Evolutionary conservation across 2,329 filamentous ascomycete genomes (phyloP).

Genomic region (Penicillium sp.): DNA sequence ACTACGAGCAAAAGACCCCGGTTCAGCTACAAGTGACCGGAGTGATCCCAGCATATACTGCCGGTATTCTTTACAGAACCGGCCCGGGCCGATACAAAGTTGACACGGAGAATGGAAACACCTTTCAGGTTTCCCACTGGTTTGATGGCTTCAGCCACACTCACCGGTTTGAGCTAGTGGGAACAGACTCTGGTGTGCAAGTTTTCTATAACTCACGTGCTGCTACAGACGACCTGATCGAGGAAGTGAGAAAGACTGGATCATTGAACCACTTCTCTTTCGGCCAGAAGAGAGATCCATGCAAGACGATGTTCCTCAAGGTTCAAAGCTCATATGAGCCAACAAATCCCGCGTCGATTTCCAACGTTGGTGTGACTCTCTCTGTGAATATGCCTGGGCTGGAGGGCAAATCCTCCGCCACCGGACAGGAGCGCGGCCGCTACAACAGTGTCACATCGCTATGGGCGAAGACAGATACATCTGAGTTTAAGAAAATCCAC

Average conservation of each 20-base stretch:
- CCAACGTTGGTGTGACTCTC: conserved; percentile 70
- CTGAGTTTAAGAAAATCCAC: conserved; percentile 65
- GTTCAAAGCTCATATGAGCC: conserved; percentile 42
- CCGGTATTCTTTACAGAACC: conserved; percentile 74
- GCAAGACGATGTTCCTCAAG: conserved; percentile 74
- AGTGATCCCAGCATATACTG: conserved; percentile 70
- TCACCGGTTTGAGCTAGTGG: conserved; percentile 74
- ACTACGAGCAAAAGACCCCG: conserved; percentile 69
- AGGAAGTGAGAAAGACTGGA: conserved; percentile 65
- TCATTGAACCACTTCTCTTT: conserved; percentile 65
- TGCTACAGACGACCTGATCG: conserved; percentile 67
- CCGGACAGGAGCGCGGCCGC: conserved; percentile 26
- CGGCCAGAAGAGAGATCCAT: conserved; percentile 74
- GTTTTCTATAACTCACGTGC: conserved; percentile 75
- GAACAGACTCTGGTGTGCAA: conserved; percentile 41
- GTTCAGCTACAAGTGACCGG: conserved; percentile 68
- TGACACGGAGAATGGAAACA: conserved; percentile 62
- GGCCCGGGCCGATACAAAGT: conserved; percentile 71
- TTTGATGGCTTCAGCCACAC: conserved; percentile 75
- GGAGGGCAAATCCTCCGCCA: conserved; percentile 16
- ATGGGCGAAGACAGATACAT: conserved; percentile 65
- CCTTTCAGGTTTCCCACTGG: conserved; percentile 72
- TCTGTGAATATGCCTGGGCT: conserved; percentile 68
- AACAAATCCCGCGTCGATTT: conserved; percentile 51
- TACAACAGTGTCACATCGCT: conserved; percentile 50